A percentile compares a stretch with the other conserved stretches of the same genome.
These are phyloP conservation scores for Wickerhamiella parazyma DNA, from an alignment of 805 yeast genomes.

Conservation along the genomic window DNA sequence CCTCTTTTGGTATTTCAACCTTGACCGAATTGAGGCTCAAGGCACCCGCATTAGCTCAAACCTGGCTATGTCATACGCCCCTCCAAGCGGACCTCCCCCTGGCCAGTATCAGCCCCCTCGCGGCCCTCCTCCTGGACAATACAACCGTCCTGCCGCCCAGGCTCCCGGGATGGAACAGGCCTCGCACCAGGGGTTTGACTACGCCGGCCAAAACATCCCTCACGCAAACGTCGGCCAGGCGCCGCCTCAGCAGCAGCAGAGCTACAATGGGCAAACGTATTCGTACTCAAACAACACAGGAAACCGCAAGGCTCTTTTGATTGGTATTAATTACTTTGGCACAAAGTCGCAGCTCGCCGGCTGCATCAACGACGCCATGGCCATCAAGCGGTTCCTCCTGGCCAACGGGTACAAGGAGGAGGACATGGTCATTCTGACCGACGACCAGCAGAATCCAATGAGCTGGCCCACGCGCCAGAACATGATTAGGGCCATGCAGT, in stretches of 20 bases:
- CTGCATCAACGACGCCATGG: constrained; percentile 59
- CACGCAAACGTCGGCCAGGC: constrained; percentile 15
- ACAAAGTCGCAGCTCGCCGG: constrained; percentile 50
- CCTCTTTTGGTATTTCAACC: no score
- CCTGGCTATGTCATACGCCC: constrained; percentile 9
- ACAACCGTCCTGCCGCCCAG: no score
- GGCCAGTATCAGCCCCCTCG: constrained; percentile 7
- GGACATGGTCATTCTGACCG: constrained; percentile 31
- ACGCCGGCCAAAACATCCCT: background rate
- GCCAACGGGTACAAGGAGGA: constrained; percentile 29
- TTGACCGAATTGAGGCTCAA: background rate
- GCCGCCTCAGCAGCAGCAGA: constrained; percentile 26
- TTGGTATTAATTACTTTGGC: constrained; percentile 71
- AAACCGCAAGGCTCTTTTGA: constrained; percentile 53
- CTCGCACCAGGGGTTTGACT: background rate
- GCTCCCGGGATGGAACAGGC: background rate
- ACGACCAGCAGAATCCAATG: constrained; percentile 29
- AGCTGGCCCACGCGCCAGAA: constrained; percentile 51
- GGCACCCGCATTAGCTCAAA: background rate
- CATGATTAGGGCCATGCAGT: constrained; percentile 64
- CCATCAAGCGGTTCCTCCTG: constrained; percentile 31
- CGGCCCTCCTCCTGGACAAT: no score
- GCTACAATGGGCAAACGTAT: constrained; percentile 27
- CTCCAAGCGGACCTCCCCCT: constrained; percentile 15
- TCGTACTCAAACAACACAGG: constrained; percentile 64